Evolutionary conservation across 208 protist species (phyloP), one percentile per base, ranked within the genome.

Genomic region (Phytomonas sp.): DNA sequence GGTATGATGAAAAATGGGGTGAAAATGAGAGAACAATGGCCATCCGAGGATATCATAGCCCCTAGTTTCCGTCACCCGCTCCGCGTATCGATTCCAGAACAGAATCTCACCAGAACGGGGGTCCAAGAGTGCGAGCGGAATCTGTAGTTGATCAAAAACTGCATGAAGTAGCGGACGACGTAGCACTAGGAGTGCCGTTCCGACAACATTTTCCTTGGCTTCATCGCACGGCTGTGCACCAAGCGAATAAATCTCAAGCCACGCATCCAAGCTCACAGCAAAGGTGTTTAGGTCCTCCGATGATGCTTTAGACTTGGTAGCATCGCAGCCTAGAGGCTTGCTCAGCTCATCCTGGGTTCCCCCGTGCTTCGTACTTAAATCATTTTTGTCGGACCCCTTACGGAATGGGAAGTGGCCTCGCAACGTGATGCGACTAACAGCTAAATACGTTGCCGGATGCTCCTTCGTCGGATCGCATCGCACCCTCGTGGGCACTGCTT

Each of bases 121-220:
- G 70, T 93, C 82, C 5, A 92, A 77, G 11, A 95, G 67, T 26
- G 82, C 79, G 19, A 81, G 63, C 8, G 90, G 80, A 5, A 92
- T 66, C 61, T 83, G 84, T 60, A 88, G 73, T 30, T 75, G 73
- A 52, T 95, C 87, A 33, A 81, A 77, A 49, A 77, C 31, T 16
- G 75, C 81, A 73, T 95, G 87, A 32, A 92, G 70, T 8, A 78
- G 71, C 4, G 89, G 89, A 10, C 82, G 83, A 11, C 82, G 79
- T 4, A 92, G 75, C 12, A 94, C 60, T 31, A 86, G 11, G 45
- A 73, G 29, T 29, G 29, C 37, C 6, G 45, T 56, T 56, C 45
- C 2, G 6, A 19, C 19, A 26, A 6, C 45, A 19, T 19, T 26
- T 26, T 56, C 45, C 45, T 23, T 23, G 45, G 45, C 19, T 56